These are phyloP conservation scores for Hortiboletus flavorubellus DNA, from an alignment of 768 basidiomycete species.

Conservation along the genomic window DNA sequence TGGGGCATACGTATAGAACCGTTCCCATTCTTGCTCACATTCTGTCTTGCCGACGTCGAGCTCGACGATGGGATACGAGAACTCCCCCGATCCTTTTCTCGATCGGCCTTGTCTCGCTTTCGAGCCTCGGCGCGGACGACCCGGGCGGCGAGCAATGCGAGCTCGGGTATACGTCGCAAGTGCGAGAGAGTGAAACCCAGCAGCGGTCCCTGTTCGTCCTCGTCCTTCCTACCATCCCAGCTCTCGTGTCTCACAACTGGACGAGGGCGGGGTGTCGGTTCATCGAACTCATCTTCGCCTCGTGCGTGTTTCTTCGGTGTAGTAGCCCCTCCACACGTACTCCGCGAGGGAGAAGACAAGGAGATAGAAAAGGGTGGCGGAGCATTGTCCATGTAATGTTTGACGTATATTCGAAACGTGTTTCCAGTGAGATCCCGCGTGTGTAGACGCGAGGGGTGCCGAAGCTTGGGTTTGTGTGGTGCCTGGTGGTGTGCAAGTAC, in stretches of 20 bases:
- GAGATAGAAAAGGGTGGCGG: constrained; percentile 8
- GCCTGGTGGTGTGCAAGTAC: background rate
- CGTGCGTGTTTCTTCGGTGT: constrained; percentile 35
- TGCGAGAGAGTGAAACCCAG: constrained; percentile 70
- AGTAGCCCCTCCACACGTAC: background rate
- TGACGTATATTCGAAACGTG: constrained; percentile 72
- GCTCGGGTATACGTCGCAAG: constrained; percentile 72
- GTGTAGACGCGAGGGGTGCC: constrained; percentile 70
- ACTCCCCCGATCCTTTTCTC: constrained; percentile 30
- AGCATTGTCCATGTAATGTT: constrained; percentile 73
- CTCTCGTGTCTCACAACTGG: background rate
- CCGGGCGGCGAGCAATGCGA: constrained; percentile 58
- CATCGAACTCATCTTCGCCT: constrained; percentile 8
- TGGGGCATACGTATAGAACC: background rate
- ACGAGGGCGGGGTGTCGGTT: constrained; percentile 11
- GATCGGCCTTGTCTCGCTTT: constrained; percentile 49
- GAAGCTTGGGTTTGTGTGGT: constrained; percentile 45
- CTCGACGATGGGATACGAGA: background rate
- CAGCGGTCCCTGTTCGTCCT: background rate
- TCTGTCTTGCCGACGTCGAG: background rate
- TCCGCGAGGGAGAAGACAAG: background rate
- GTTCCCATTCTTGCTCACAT: background rate
- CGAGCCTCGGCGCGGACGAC: constrained; percentile 62
- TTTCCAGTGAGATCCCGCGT: constrained; percentile 65
- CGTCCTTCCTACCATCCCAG: background rate